Percentiles rank a stretch among this genome's conserved stretches.
These are phyloP conservation scores for Podospora australis DNA, from an alignment of 495 filamentous ascomycete species.

Conservation along the genomic window DNA sequence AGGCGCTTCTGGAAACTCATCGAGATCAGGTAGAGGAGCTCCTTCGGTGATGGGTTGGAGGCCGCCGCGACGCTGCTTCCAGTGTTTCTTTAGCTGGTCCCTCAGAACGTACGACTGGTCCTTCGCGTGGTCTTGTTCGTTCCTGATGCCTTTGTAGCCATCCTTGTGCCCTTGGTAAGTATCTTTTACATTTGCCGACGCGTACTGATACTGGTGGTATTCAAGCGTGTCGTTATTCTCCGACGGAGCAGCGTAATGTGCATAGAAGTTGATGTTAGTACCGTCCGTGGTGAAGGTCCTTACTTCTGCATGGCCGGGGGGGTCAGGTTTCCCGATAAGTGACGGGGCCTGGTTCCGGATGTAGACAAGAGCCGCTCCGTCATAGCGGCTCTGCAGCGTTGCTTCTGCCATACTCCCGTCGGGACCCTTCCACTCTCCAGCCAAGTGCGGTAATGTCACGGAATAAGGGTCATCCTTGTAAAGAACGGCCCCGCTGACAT, in stretches of 20 bases:
- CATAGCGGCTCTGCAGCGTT: slow-evolving; percentile 19
- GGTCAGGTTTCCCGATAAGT: slow-evolving; percentile 19
- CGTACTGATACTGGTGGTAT: slow-evolving; percentile 27
- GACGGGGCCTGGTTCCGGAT: slow-evolving; percentile 25
- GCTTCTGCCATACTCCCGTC: slow-evolving; percentile 20
- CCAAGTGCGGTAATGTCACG: slow-evolving; percentile 26
- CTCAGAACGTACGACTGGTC: slow-evolving; percentile 16
- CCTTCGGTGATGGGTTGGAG: neutral
- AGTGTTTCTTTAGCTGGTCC: slow-evolving; percentile 24
- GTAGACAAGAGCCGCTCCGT: slow-evolving; percentile 29
- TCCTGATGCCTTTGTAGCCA: slow-evolving; percentile 19
- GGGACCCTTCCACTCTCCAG: slow-evolving; percentile 29
- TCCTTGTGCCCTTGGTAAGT: slow-evolving; percentile 14
- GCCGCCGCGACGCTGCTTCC: slow-evolving; percentile 6
- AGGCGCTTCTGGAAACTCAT: too few relatives aligned
- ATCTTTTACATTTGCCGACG: slow-evolving; percentile 13
- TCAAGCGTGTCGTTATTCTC: slow-evolving; percentile 20
- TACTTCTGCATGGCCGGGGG: slow-evolving; percentile 22
- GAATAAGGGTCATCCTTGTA: slow-evolving; percentile 21
- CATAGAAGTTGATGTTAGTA: slow-evolving; percentile 24
- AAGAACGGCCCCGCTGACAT: slow-evolving; percentile 24
- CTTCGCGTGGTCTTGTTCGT: slow-evolving; percentile 22
- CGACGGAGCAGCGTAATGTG: slow-evolving; percentile 25
- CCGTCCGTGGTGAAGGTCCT: slow-evolving; percentile 32
- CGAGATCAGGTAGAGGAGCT: neutral